Evolutionary conservation across 495 filamentous ascomycete genomes (phyloP), one percentile per base, ranked within the genome.

Genomic region (Cetradonia linearis): DNA sequence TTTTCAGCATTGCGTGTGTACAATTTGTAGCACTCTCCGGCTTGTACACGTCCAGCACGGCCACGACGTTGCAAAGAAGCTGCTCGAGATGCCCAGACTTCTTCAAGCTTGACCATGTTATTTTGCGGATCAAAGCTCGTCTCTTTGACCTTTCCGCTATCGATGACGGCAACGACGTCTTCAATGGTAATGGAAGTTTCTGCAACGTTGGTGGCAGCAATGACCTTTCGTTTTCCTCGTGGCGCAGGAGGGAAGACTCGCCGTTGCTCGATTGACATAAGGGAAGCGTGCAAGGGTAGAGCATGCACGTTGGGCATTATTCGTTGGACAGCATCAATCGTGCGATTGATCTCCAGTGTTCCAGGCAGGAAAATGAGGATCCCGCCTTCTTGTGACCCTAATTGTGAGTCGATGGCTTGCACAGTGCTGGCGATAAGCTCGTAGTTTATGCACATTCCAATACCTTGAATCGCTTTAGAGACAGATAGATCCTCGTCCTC

Each of bases 141-240:
- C 72, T 98, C 93, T 70, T 97, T 97, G 25, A 98, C 92, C 34
- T 88, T 83, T 20, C 93, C 93, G 8, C 86, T 91, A 68, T 98
- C 93, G 56, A 98, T 94, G 54, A 98, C 94, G 27, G 91, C 93
- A 14, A 97, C 91, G 37, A 97, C 86, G 66, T 98, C 93, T 60
- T 93, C 88, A 55, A 98, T 98, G 0, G 93, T 98, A 67, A 98
- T 97, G 11, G 93, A 97, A 0, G 93, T 98, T 69, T 98, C 93
- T 3, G 93, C 93, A 18, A 98, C 92, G 65, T 98, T 98, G 18
- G 93, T 98, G 1, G 93, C 87, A 13, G 88, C 87, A 27, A 98
- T 86, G 42, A 98, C 83, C 73, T 98, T 98, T 27, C 93, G 77
- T 71, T 86, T 89, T 1, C 89, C 91, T 25, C 70, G 70, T 0